A percentile compares a stretch with the other conserved stretches of the same genome.
These are phyloP conservation scores for Colletotrichum salicis DNA, from an alignment of 2,329 filamentous ascomycete genomes.

Conservation along the genomic window DNA sequence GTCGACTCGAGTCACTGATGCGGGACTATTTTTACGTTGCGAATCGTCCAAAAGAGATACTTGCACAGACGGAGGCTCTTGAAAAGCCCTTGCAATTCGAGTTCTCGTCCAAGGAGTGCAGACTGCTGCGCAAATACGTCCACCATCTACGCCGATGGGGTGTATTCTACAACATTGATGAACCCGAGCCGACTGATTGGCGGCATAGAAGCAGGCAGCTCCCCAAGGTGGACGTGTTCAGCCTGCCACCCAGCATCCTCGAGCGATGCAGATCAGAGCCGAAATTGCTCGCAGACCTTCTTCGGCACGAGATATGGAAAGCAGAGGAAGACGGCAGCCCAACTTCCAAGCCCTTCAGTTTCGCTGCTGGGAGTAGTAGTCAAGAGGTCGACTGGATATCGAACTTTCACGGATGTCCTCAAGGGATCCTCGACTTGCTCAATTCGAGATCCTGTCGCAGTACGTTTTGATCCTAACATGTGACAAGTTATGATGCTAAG, in stretches of 20 bases:
- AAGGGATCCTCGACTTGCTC: constrained; percentile 78
- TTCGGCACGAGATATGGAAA: constrained; percentile 80
- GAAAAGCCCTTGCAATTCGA: constrained; percentile 72
- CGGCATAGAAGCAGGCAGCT: constrained; percentile 14
- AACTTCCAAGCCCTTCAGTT: background rate
- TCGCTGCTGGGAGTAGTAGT: background rate
- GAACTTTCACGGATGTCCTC: constrained; percentile 75
- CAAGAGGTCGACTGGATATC: constrained; percentile 63
- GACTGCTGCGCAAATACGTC: constrained; percentile 64
- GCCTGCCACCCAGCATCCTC: constrained; percentile 76
- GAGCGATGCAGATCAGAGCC: constrained; percentile 82
- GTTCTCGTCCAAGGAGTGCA: constrained; percentile 68
- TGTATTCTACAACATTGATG: constrained; percentile 67
- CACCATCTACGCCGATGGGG: constrained; percentile 79
- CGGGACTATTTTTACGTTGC: constrained; percentile 55
- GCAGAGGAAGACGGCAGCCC: constrained; percentile 58
- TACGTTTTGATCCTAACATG: constrained; percentile 41
- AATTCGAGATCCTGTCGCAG: constrained; percentile 82
- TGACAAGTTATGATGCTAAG: constrained; percentile 23
- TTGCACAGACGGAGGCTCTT: constrained; percentile 50
- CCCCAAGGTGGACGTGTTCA: constrained; percentile 58
- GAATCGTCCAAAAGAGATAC: constrained; percentile 16
- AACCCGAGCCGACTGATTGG: constrained; percentile 8
- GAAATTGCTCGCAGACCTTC: constrained; percentile 75
- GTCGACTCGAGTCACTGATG: constrained; percentile 80